Base-by-base conservation (phyloP, 2,329 filamentous ascomycete genomes). In the Rhynchosporium agropyri region DNA sequence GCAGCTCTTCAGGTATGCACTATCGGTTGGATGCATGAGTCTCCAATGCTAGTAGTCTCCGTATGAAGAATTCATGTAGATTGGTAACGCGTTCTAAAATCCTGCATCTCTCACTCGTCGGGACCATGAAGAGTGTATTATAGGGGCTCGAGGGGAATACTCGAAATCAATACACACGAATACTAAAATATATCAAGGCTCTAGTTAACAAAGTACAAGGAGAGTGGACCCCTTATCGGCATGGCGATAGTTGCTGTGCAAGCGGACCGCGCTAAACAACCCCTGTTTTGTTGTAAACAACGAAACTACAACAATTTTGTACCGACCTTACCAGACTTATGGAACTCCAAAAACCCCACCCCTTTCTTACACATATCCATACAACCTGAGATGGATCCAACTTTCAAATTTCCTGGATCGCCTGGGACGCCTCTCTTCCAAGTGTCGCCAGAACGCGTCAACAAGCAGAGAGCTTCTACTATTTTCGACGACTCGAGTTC, bases 401-500 rank as follows among this genome's bases (percentile, higher is more conserved):
- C 72, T 66, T 76, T 77, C 71, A 83, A 81, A 74, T 81, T 80
- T 69, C 77, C 80, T 65, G 81, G 81, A 70, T 83, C 84, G 65
- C 80, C 84, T 45, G 81, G 79, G 65, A 80, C 80, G 67, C 84
- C 88, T 58, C 79, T 90, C 55, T 84, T 85, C 67, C 78, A 82
- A 42, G 78, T 84, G 58, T 87, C 88, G 26, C 85, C 87, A 9
- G 86, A 89, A 70, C 86, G 87, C 71, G 80, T 84, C 63, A 88
- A 89, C 72, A 78, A 81, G 67, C 77, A 75, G 65, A 70, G 78
- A 64, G 29, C 65, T 4, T 63, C 65, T 45, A 65, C 60, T 10
- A 58, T 65, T 46, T 70, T 63, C 56, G 69, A 72, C 5, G 68
- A 69, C 55, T 61, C 66, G 57, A 63, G 68, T 15, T 46, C 67